A percentile compares a stretch with the other conserved stretches of the same genome.
phyloP scores from a whole-genome alignment of 768 basidiomycete genomes.

The Mycena sanguinolenta region DNA sequence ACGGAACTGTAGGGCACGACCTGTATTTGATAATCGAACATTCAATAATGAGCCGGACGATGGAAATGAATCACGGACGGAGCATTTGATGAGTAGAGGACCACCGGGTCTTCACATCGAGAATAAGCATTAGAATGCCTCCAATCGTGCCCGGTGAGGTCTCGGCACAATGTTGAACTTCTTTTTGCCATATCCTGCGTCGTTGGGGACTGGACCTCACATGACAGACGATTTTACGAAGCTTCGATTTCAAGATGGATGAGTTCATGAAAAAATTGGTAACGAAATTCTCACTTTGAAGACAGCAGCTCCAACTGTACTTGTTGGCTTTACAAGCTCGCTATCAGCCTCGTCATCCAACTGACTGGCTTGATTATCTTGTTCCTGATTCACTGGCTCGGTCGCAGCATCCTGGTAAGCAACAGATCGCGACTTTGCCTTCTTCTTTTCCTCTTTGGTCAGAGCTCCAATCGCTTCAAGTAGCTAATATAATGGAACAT shows the following conservation, averaged over 20 bases:
- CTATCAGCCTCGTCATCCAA: neutral
- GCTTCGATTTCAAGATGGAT: slow-evolving; percentile 15
- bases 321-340: neutral
- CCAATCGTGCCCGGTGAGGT: neutral
- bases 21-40: slow-evolving; percentile 31
- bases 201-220: slow-evolving; percentile 41
- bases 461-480: neutral
- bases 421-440: neutral
- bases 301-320: neutral
- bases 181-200: slow-evolving; percentile 28
- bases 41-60: no score
- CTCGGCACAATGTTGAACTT: slow-evolving; percentile 18
- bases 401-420: neutral
- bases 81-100: slow-evolving; percentile 52
- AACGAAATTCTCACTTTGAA: no score
- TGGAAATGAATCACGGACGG: slow-evolving; percentile 37
- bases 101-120: slow-evolving; percentile 50
- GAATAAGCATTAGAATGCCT: slow-evolving; percentile 43
- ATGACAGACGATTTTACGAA: slow-evolving; percentile 40
- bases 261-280: neutral
- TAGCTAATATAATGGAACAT: neutral
- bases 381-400: neutral
- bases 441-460: neutral
- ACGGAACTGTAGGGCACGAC: slow-evolving; percentile 41
- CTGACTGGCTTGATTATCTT: neutral